phyloP scores from a whole-genome alignment of 345 rosid genomes.

The Litchi chinensis region DNA sequence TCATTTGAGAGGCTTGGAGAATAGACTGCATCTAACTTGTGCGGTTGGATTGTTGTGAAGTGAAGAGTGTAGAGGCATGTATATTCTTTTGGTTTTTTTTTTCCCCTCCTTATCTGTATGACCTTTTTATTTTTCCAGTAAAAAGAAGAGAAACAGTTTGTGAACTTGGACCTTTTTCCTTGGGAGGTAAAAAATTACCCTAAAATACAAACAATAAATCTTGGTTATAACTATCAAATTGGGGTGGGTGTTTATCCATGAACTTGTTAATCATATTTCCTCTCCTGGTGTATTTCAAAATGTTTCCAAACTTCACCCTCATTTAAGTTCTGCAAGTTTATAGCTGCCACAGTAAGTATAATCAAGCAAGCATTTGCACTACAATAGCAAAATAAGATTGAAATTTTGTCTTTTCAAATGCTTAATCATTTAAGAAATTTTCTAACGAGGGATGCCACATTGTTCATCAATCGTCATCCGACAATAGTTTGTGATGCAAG shows the following conservation, averaged over 20 bases:
- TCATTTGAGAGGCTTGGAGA: constrained; percentile 94
- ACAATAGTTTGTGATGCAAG: no score
- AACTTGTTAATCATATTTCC: constrained; percentile 2
- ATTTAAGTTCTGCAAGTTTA: neutral
- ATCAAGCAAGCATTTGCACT: no score
- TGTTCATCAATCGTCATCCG: no score
- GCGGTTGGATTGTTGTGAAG: constrained; percentile 83
- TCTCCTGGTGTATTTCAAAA: neutral
- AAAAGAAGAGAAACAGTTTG: constrained; percentile 1
- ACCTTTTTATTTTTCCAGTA: constrained; percentile 6
- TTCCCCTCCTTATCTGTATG: neutral
- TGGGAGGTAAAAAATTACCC: neutral
- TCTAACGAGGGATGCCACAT: no score
- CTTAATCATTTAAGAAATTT: no score
- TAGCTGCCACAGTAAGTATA: no score
- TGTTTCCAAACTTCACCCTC: neutral
- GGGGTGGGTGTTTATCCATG: neutral
- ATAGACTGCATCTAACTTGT: constrained; percentile 86
- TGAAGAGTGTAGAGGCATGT: constrained; percentile 36
- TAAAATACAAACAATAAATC: neutral
- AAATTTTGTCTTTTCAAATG: no score
- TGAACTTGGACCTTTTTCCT: neutral
- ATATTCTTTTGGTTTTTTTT: constrained; percentile 41
- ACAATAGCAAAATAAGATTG: no score
- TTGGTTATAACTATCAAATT: neutral